Conservation (phyloP, 768 basidiomycete genomes). For the Fomitopsis serialis region DNA sequence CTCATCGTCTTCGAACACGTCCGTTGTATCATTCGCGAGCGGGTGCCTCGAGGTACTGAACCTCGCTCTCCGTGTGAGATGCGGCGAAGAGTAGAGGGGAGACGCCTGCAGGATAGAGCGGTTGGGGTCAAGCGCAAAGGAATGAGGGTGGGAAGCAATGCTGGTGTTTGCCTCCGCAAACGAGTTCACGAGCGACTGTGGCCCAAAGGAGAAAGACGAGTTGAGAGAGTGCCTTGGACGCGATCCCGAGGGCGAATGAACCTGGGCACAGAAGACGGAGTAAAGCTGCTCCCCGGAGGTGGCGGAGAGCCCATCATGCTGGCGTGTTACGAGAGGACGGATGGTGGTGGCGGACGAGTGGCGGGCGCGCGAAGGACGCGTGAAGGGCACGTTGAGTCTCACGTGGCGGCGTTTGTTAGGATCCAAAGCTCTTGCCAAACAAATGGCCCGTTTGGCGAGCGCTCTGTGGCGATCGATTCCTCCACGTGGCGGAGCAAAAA, state of each 20-base stretch:
- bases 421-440: constrained; percentile 19
- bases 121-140: constrained; percentile 72
- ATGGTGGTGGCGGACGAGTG: background rate
- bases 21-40: constrained; percentile 70
- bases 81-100: constrained; percentile 64
- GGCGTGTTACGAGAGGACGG: background rate
- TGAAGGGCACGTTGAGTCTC: background rate
- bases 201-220: constrained; percentile 81
- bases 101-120: constrained; percentile 73
- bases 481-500: background rate
- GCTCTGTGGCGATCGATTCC: background rate
- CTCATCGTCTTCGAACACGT: constrained; percentile 61
- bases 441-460: constrained; percentile 1
- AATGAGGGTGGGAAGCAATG: constrained; percentile 47
- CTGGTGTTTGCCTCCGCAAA: constrained; percentile 62
- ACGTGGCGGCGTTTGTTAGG: constrained; percentile 16
- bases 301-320: constrained; percentile 2
- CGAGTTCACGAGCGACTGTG: constrained; percentile 69
- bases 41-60: constrained; percentile 53
- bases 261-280: constrained; percentile 4
- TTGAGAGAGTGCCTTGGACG: constrained; percentile 67
- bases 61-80: constrained; percentile 49
- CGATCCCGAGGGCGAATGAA: constrained; percentile 29
- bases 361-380: background rate
- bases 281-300: background rate